Percentiles rank a stretch among this genome's conserved stretches.
Conservation (phyloP, 164 flowering plant species). For the Aristolochia contorta region DNA sequence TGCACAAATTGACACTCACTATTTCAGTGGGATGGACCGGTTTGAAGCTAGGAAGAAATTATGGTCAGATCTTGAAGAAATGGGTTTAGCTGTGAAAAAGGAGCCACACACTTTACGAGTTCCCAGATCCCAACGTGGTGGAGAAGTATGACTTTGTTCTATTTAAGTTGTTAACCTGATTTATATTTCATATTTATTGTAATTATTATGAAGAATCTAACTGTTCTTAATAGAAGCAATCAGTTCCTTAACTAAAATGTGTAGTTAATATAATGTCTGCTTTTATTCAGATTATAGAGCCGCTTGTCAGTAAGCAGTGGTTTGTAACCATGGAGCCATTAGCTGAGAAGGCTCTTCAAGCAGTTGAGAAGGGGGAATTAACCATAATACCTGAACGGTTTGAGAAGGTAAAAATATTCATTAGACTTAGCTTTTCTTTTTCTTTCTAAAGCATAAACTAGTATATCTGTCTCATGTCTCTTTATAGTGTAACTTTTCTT, state of each 20-base stretch:
- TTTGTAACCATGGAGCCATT: constrained; percentile 91
- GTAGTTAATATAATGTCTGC: neutral
- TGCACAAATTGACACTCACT: neutral
- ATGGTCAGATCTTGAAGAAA: constrained; percentile 91
- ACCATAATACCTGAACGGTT: constrained; percentile 90
- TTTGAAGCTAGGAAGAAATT: constrained; percentile 92
- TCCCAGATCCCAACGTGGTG: constrained; percentile 97
- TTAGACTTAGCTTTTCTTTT: neutral
- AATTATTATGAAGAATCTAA: no score
- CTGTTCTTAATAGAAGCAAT: no score
- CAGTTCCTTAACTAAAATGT: no score
- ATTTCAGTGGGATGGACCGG: constrained; percentile 82
- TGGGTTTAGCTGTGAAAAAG: constrained; percentile 78
- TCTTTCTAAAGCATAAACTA: neutral
- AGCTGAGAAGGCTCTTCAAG: constrained; percentile 87
- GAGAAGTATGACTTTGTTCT: constrained; percentile 50
- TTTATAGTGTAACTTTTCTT: neutral
- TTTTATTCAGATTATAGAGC: constrained; percentile 68
- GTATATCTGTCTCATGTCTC: no score
- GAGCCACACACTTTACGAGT: constrained; percentile 71
- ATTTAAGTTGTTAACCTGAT: neutral
- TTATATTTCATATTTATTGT: no score
- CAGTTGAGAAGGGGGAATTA: constrained; percentile 65
- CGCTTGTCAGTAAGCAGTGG: constrained; percentile 96
- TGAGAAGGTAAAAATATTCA: constrained; percentile 59